These are phyloP conservation scores for Trichoderma gamsii DNA, from an alignment of 495 filamentous ascomycete species.

Conservation along the genomic window DNA sequence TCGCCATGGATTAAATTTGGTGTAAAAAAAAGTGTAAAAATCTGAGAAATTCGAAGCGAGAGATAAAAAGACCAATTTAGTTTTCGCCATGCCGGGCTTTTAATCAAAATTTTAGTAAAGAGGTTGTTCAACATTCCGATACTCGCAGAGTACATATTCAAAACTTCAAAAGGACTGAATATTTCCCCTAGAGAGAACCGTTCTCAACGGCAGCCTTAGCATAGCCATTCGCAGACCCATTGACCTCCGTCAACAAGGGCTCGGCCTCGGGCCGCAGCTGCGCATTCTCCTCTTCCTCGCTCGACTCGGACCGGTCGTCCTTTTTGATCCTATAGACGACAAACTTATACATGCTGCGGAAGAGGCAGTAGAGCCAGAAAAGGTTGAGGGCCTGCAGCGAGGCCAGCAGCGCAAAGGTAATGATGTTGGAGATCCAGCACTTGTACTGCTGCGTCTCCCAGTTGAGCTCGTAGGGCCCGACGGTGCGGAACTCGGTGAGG, in stretches of 20 bases:
- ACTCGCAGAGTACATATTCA: neutral
- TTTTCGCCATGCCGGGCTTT: neutral
- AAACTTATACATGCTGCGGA: constrained; percentile 61
- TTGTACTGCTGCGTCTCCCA: constrained; percentile 85
- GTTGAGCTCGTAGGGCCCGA: constrained; percentile 82
- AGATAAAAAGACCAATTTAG: too few relatives aligned
- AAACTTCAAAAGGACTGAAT: neutral
- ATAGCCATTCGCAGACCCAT: neutral
- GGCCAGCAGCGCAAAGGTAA: constrained; percentile 65
- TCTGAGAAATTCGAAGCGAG: neutral
- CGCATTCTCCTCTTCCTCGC: constrained; percentile 42
- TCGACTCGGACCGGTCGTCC: constrained; percentile 46
- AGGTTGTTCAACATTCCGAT: neutral
- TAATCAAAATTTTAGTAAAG: neutral
- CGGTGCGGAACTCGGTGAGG: constrained; percentile 78
- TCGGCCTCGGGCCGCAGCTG: constrained; percentile 21
- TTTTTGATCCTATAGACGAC: constrained; percentile 41
- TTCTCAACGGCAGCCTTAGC: neutral
- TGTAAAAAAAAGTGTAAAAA: neutral
- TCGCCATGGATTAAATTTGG: neutral
- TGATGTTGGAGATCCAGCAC: constrained; percentile 65
- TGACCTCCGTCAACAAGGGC: neutral
- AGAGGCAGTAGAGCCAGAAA: constrained; percentile 81
- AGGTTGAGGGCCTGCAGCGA: constrained; percentile 75
- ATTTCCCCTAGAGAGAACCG: neutral